Evolutionary conservation across 352 stramenopile genomes (phyloP).

Genomic region (Phytophthora hibernalis): DNA sequence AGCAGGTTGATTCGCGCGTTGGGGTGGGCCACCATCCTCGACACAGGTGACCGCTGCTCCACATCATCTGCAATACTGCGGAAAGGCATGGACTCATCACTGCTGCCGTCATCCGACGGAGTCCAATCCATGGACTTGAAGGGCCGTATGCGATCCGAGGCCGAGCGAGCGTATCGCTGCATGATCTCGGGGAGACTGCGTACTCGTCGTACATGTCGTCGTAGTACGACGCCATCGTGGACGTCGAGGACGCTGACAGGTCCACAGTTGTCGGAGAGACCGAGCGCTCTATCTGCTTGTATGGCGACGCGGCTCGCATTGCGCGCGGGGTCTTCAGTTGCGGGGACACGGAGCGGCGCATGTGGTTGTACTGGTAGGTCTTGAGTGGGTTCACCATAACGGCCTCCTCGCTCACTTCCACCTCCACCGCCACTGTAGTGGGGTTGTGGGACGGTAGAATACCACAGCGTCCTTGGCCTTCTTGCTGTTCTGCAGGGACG

Average conservation of each 20-base stretch:
- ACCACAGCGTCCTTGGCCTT: slow-evolving; percentile 26
- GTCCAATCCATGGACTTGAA: slow-evolving; percentile 60
- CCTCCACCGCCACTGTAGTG: slow-evolving; percentile 28
- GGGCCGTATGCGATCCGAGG: slow-evolving; percentile 41
- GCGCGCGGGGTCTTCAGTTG: slow-evolving; percentile 28
- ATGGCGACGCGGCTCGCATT: slow-evolving; percentile 36
- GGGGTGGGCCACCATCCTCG: slow-evolving; percentile 16
- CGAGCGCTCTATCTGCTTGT: slow-evolving; percentile 43
- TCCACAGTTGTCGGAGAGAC: slow-evolving; percentile 48
- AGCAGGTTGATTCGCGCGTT: slow-evolving; percentile 17
- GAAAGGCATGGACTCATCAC: slow-evolving; percentile 37
- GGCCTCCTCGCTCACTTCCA: slow-evolving; percentile 28
- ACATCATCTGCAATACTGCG: slow-evolving; percentile 42
- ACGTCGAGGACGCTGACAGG: slow-evolving; percentile 72
- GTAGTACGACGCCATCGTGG: slow-evolving; percentile 70
- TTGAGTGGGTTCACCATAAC: slow-evolving; percentile 39
- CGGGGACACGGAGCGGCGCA: slow-evolving; percentile 31
- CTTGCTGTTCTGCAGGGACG: slow-evolving; percentile 29
- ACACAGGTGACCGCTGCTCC: slow-evolving; percentile 30
- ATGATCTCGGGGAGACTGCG: slow-evolving; percentile 32
- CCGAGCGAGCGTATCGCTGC: slow-evolving; percentile 47
- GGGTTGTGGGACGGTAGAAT: slow-evolving; percentile 33
- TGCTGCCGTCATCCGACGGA: slow-evolving; percentile 47
- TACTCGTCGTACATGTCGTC: slow-evolving; percentile 72
- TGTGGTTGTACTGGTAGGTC: slow-evolving; percentile 32